Evolutionary conservation across 352 stramenopile species (phyloP).

Genomic region (Pythium aquatile): DNA sequence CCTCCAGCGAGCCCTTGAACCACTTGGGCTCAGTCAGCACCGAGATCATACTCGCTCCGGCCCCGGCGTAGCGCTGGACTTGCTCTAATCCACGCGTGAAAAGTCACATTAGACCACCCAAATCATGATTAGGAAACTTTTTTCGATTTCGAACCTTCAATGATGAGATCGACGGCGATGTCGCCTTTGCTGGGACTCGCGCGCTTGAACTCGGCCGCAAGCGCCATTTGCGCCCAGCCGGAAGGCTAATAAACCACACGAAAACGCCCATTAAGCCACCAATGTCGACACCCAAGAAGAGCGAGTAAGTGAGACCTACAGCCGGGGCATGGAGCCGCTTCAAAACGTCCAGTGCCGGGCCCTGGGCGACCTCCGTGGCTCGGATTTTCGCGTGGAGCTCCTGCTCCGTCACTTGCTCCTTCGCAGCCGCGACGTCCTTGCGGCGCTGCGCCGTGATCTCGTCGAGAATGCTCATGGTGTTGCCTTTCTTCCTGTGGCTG

Average conservation of each 20-base stretch:
- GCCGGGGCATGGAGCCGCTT: conserved; percentile 77
- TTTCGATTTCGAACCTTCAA: conserved; percentile 40
- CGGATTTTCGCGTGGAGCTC: conserved; percentile 73
- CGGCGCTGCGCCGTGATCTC: conserved; percentile 76
- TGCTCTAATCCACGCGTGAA: conserved; percentile 64
- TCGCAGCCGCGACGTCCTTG: conserved; percentile 61
- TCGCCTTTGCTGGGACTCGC: conserved; percentile 96
- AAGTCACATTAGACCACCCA: conserved; percentile 4
- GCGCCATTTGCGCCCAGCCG: conserved; percentile 77
- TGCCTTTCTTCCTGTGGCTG: neutral
- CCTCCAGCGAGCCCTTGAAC: conserved; percentile 96
- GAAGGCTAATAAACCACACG: conserved; percentile 33
- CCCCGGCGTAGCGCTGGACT: conserved; percentile 88
- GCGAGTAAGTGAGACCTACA: conserved; percentile 30
- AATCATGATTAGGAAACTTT: conserved; percentile 23
- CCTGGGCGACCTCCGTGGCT: conserved; percentile 75
- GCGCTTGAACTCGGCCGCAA: conserved; percentile 99
- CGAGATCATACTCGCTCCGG: conserved; percentile 94
- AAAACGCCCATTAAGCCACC: neutral
- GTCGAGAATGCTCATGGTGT: conserved; percentile 63
- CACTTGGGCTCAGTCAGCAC: conserved; percentile 97
- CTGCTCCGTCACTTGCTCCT: conserved; percentile 37
- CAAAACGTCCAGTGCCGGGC: conserved; percentile 86
- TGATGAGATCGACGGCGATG: conserved; percentile 83
- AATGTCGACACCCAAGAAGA: neutral